These are phyloP conservation scores for Chaetomium fimeti DNA, from an alignment of 495 filamentous ascomycete species.

Conservation along the genomic window DNA sequence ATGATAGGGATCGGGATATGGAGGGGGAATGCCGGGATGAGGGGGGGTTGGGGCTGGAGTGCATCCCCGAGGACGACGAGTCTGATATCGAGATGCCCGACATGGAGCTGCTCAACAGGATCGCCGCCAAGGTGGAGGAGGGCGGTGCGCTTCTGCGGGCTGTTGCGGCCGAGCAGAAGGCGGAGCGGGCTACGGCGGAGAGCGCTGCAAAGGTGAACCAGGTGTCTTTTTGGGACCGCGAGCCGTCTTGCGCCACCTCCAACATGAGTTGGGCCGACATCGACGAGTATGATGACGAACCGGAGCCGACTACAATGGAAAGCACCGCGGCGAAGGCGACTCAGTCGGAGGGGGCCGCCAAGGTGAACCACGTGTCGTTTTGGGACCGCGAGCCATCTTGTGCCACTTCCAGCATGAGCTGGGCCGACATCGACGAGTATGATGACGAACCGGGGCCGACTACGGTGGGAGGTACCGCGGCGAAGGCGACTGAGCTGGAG, in stretches of 20 bases:
- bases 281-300: no score
- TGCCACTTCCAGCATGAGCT: no score
- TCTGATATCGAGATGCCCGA: background rate
- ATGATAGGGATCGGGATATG: background rate
- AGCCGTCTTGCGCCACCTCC: background rate
- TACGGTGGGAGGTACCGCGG: background rate
- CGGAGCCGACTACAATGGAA: background rate
- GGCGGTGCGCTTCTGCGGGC: background rate
- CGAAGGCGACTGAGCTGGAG: background rate
- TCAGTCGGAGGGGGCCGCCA: background rate
- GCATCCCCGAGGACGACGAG: background rate
- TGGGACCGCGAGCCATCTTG: background rate
- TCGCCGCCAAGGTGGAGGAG: background rate
- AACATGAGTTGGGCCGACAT: no score
- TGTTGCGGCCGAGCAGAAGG: background rate
- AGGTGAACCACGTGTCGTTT: background rate
- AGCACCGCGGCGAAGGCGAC: background rate
- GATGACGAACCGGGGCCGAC: no score
- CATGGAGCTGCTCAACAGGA: background rate
- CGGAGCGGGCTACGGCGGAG: background rate
- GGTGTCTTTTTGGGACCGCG: background rate
- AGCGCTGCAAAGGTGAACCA: background rate
- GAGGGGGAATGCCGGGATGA: background rate
- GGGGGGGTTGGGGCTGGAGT: background rate
- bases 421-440: no score